A percentile compares a stretch with the other conserved stretches of the same genome.
These are phyloP conservation scores for Verticillium tricorpus DNA, from an alignment of 2,329 filamentous ascomycete species.

Conservation along the genomic window DNA sequence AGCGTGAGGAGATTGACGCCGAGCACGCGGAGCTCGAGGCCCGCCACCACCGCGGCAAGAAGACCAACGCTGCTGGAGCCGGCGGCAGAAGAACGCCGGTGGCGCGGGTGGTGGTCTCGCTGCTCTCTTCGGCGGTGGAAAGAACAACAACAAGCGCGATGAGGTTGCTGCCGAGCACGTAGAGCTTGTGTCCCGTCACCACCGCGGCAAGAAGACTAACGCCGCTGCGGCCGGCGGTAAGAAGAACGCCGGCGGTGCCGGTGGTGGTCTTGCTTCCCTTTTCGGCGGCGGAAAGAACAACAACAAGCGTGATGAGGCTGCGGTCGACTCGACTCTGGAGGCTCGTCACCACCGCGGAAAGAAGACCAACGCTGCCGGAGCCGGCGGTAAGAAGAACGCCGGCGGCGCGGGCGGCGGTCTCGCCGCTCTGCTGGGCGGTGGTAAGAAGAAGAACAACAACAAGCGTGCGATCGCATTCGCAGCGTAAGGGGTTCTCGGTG, in stretches of 20 bases:
- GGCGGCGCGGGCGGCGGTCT: background rate
- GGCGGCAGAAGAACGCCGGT: background rate
- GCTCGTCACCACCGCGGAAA: background rate
- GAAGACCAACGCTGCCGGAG: background rate
- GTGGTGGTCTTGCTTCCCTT: background rate
- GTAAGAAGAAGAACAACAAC: constrained; percentile 1
- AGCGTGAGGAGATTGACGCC: background rate
- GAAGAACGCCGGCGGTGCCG: background rate
- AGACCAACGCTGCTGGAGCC: background rate
- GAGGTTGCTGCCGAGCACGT: background rate
- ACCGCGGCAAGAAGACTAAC: constrained; percentile 1
- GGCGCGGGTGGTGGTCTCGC: background rate
- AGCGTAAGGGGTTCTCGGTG: background rate
- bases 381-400: background rate
- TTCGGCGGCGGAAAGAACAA: background rate
- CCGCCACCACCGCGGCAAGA: constrained; percentile 1
- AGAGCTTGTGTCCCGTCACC: background rate
- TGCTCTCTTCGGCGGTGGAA: background rate
- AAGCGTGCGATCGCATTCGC: background rate
- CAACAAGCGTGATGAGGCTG: background rate
- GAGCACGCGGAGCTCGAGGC: background rate
- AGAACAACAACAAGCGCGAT: constrained; percentile 2
- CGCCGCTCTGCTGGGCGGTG: background rate
- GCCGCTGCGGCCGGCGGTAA: background rate
- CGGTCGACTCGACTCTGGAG: background rate